Evolutionary conservation across 805 yeast genomes (phyloP).

Genomic region (Jamesozyma rosinii): DNA sequence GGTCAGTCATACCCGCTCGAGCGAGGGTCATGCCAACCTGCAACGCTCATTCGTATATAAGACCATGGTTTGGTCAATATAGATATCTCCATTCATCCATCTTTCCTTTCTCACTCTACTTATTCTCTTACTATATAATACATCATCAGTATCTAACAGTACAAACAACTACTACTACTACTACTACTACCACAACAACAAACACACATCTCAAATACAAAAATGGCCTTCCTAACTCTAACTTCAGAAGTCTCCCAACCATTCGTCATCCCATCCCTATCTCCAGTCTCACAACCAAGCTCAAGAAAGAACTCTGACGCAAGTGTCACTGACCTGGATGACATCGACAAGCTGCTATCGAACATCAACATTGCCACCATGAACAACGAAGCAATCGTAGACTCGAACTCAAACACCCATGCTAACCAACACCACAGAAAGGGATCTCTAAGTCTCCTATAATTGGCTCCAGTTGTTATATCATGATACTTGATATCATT

Average conservation of each 20-base stretch:
- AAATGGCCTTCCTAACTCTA: conserved; percentile 39
- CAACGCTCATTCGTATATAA: background rate
- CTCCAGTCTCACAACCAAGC: conserved; percentile 42
- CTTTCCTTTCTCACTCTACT: background rate
- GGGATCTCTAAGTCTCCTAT: conserved; percentile 8
- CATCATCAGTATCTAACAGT: background rate
- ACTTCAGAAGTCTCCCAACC: conserved; percentile 52
- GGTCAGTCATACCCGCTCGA: too few species aligned
- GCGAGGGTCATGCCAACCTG: too few species aligned
- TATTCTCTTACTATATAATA: too few species aligned
- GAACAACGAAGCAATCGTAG: conserved; percentile 1
- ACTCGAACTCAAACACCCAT: background rate
- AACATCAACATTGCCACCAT: background rate
- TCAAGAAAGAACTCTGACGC: conserved; percentile 28
- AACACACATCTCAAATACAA: conserved; percentile 1
- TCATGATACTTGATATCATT: too few species aligned
- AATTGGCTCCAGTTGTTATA: too few species aligned
- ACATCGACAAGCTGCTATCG: conserved; percentile 4
- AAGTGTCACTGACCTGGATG: conserved; percentile 5
- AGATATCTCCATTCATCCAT: background rate
- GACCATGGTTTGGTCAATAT: background rate
- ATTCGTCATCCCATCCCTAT: conserved; percentile 53
- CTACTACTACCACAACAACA: background rate
- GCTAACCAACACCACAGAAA: conserved; percentile 2
- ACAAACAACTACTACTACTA: background rate